Base-by-base conservation (phyloP, 2,329 filamentous ascomycete species). In the Colletotrichum sp. region DNA sequence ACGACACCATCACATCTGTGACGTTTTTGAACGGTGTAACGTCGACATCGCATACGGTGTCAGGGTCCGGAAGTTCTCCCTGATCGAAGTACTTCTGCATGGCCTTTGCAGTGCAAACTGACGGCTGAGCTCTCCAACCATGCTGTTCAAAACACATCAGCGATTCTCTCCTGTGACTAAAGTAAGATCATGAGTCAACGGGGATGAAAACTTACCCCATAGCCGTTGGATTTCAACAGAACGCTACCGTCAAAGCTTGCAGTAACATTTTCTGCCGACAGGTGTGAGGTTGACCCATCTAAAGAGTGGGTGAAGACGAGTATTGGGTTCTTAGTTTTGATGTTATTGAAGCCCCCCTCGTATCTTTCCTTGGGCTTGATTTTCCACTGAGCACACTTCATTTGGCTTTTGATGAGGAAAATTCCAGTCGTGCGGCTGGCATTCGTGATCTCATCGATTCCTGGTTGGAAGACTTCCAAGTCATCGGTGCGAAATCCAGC, bases 251-350 rank as follows among this genome's bases (percentile, higher is more conserved):
- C 63, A 52, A 66, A 66, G n/a, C 63, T 30, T 18, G 43, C 24
- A 2, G 63, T 66, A 1, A 32, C 24, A 52, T 66, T 66, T n/a
- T 55, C 24, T 16, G 63, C 63, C 28, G 21, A 21, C 12, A 26
- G 21, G 8, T 24, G 21, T 24, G 36, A 55, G 18, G 63, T 66
- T 13, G 21, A n/a, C 13, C 21, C 21, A 24, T 66, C 63, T 13
- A 66, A 28, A 34, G 21, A 24, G 36, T 66, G 36, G 13, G 32
- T 66, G 63, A 66, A 43, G 9, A 66, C 43, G 12, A 66, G 63
- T 24, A 66, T 24, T 2, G 63, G 63, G 14, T 66, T 66, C 63
- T 66, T 66, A 1, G 69, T 72, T 28, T 66, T 52, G 63, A 72
- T 48, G 2, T 26, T 63, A n/a, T 64, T 64, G 21, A 64, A 64